Conservation (phyloP, 176 grass and related monocot genomes). For the Saccharum officinarum region DNA sequence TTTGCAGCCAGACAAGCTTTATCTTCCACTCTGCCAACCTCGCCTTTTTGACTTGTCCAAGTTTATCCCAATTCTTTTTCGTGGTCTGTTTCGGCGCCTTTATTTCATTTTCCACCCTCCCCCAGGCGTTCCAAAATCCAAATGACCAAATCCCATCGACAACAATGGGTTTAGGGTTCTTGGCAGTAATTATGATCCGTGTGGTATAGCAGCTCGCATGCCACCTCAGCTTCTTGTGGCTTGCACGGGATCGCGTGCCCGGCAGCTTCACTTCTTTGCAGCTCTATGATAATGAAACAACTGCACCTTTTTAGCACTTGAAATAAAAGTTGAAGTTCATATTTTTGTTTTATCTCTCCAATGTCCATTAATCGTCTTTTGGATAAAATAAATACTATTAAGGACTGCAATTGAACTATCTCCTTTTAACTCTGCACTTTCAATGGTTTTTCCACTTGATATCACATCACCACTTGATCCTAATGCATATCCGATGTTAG, state of each 20-base stretch:
- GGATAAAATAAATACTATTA: too few species aligned
- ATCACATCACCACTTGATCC: too few species aligned
- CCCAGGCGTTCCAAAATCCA: not conserved
- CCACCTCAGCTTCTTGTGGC: not conserved
- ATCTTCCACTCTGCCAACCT: slow-evolving; percentile 51
- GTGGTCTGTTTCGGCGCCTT: slow-evolving; percentile 11
- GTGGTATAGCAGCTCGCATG: slow-evolving; percentile 20
- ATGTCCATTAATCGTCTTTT: too few species aligned
- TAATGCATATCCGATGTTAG: too few species aligned
- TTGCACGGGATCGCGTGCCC: too few species aligned
- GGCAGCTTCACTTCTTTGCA: not conserved
- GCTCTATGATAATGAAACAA: too few species aligned
- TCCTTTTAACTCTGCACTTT: too few species aligned
- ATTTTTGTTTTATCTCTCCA: too few species aligned
- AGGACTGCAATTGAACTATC: too few species aligned
- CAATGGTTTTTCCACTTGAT: too few species aligned
- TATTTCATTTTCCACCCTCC: not conserved
- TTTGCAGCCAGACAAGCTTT: slow-evolving; percentile 38
- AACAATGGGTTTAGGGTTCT: not conserved
- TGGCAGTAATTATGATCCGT: slow-evolving; percentile 22
- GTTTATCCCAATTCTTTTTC: slow-evolving; percentile 41
- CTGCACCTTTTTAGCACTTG: too few species aligned
- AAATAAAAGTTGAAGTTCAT: too few species aligned
- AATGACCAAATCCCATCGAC: not conserved
- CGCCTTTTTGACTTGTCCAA: slow-evolving; percentile 40